Conservation (phyloP, 306 rosid species). For the Dryas drummondii region DNA sequence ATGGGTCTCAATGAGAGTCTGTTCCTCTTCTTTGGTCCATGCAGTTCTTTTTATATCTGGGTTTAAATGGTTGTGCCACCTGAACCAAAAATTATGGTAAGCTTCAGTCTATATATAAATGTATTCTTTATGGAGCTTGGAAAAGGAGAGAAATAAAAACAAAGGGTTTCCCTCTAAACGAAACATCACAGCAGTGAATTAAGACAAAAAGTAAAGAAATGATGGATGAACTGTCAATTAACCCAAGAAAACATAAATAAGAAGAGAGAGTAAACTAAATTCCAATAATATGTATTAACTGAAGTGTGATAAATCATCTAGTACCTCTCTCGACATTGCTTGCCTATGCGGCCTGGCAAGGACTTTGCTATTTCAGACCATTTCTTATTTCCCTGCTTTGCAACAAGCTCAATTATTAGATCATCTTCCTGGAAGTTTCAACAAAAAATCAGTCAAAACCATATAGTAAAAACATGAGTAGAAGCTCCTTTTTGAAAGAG, state of each 20-base stretch:
- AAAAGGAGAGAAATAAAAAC: not conserved
- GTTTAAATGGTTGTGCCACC: constrained; percentile 59
- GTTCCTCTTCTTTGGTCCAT: constrained; percentile 50
- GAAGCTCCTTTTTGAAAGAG: not conserved
- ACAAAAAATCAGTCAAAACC: not conserved
- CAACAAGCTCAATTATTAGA: constrained; percentile 29
- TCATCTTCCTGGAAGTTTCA: constrained; percentile 41
- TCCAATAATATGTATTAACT: not conserved
- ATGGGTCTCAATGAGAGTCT: constrained; percentile 34
- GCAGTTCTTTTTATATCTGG: constrained; percentile 47
- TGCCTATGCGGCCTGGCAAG: constrained; percentile 60
- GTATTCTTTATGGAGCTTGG: not conserved
- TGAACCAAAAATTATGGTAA: constrained; percentile 6
- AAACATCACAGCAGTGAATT: not conserved
- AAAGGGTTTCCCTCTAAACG: not conserved
- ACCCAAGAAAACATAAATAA: not conserved
- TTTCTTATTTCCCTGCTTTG: constrained; percentile 33
- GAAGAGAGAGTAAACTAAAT: not conserved
- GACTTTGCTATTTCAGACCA: constrained; percentile 46
- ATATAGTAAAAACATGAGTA: not conserved
- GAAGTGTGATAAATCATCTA: not conserved
- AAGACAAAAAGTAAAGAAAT: not conserved
- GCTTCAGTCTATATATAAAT: not conserved
- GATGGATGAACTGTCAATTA: not conserved
- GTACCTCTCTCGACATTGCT: constrained; percentile 57